Conservation (phyloP, 73 alveolate genomes). For the Tetrahymena borealis region DNA sequence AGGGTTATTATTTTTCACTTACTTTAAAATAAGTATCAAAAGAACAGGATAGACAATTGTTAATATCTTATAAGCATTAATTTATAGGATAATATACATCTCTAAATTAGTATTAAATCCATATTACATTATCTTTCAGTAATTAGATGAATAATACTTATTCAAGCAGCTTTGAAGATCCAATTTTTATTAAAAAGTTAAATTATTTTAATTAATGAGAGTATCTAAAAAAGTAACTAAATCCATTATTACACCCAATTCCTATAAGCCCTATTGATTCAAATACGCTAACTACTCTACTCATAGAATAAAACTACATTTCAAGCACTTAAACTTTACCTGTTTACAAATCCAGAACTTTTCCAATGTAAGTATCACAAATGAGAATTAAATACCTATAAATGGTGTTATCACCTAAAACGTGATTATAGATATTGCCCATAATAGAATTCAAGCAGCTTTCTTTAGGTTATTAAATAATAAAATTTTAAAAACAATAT, state of each 20-base stretch:
- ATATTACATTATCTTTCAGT: not conserved
- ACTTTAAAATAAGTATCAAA: not conserved
- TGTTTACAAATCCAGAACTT: not conserved
- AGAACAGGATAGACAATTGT: not conserved
- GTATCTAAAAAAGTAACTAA: not conserved
- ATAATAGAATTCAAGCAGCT: not conserved
- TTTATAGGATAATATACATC: not conserved
- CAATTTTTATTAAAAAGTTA: not conserved
- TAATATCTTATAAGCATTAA: not conserved
- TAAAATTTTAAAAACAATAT: not conserved
- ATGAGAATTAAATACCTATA: not conserved
- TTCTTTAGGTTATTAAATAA: not conserved
- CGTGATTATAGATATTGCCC: not conserved
- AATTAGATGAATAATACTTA: not conserved
- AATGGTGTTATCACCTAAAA: not conserved
- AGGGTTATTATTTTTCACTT: not conserved
- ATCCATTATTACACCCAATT: not conserved
- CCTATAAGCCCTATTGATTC: not conserved
- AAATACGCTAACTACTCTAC: not conserved
- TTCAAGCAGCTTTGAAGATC: not conserved
- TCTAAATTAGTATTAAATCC: not conserved
- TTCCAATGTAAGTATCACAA: not conserved
- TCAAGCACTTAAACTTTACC: not conserved
- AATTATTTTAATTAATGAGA: not conserved
- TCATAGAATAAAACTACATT: not conserved